A percentile compares a stretch with the other conserved stretches of the same genome.
These are phyloP conservation scores for Chlorella ohadii DNA, from an alignment of 139 green algal genomes.

Conservation along the genomic window DNA sequence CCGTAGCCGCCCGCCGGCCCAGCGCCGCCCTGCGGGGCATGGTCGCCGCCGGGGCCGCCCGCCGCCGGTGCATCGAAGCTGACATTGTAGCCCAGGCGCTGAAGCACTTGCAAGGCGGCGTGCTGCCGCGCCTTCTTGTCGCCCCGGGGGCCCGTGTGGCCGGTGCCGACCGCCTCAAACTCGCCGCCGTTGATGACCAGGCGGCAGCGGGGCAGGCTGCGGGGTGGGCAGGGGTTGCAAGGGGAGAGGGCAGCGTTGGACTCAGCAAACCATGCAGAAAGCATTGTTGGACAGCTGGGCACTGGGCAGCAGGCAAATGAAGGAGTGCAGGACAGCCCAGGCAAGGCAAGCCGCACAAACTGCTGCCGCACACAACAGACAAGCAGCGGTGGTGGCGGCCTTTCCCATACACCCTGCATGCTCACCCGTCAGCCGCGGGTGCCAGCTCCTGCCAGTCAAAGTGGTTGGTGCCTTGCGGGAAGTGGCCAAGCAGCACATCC, in stretches of 20 bases:
- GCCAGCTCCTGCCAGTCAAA: constrained; percentile 8
- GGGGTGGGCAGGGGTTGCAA: not conserved
- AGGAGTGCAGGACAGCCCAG: too few species aligned
- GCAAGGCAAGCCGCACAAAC: too few species aligned
- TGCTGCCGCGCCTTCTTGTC: constrained; percentile 18
- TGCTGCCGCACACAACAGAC: too few species aligned
- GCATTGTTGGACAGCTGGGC: not conserved
- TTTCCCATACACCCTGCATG: not conserved
- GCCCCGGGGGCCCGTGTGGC: not conserved
- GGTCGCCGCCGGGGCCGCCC: not conserved
- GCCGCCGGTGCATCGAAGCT: not conserved
- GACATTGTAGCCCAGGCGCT: constrained; percentile 22
- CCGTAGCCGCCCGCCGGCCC: not conserved
- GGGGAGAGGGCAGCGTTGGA: not conserved
- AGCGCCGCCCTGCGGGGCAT: not conserved
- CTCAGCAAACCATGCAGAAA: not conserved
- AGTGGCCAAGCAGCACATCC: not conserved
- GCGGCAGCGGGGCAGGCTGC: not conserved
- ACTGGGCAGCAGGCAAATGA: too few species aligned
- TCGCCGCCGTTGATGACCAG: constrained; percentile 38
- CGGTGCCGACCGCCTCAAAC: not conserved
- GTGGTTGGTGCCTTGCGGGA: constrained; percentile 19
- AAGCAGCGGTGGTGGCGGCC: too few species aligned
- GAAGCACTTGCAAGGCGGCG: constrained; percentile 26
- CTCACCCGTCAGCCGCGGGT: not conserved